phyloP scores from a whole-genome alignment of 345 rosid genomes.

The Salix purpurea region DNA sequence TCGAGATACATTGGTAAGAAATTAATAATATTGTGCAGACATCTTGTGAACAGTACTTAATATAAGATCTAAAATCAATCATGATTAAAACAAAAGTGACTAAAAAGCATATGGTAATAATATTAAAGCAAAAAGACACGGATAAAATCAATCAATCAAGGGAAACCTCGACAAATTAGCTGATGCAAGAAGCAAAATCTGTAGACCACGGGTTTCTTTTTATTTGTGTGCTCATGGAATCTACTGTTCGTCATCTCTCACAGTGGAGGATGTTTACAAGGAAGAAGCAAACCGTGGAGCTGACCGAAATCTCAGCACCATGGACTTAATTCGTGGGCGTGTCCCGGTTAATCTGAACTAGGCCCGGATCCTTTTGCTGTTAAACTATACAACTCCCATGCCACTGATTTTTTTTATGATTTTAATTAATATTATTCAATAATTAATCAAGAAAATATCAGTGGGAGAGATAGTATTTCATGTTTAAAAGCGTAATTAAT shows the following conservation, averaged over 20 bases:
- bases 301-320: no score
- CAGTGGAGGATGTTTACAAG: not conserved
- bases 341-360: no score
- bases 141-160: not conserved
- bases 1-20: not conserved
- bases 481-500: not conserved
- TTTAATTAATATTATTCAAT: no score
- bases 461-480: no score
- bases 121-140: not conserved
- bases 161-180: not conserved
- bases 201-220: not conserved
- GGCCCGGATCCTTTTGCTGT: no score
- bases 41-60: conserved; percentile 10
- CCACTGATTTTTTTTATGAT: no score
- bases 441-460: no score
- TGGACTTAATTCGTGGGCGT: no score
- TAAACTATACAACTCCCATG: no score
- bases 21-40: conserved; percentile 5
- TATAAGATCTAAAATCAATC: conserved; percentile 10
- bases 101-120: conserved; percentile 14
- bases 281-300: no score
- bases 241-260: not conserved
- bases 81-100: conserved; percentile 20
- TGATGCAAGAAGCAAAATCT: not conserved
- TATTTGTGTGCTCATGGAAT: not conserved